phyloP scores from a whole-genome alignment of 768 basidiomycete genomes.

The Myochromella boudieri region DNA sequence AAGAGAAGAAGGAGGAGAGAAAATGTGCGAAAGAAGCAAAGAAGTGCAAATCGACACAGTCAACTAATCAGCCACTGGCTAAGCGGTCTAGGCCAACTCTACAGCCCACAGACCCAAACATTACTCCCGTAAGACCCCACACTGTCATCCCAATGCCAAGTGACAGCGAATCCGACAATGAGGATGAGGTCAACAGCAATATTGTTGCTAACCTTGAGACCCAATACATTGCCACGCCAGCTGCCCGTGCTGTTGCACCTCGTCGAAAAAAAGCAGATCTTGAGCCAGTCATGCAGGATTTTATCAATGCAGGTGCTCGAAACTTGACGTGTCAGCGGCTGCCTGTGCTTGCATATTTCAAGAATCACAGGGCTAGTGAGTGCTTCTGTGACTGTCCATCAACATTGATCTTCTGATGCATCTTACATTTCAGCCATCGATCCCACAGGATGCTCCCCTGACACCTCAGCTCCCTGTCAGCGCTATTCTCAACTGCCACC shows the following conservation, averaged over 20 bases:
- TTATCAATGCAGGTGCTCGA: background rate
- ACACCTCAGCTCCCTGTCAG: background rate
- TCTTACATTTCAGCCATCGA: background rate
- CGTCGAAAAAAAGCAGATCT: background rate
- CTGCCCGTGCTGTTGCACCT: background rate
- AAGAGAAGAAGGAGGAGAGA: background rate
- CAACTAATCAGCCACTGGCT: too few species aligned
- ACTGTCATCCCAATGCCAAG: too few species aligned
- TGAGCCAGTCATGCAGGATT: background rate
- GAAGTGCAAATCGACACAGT: background rate
- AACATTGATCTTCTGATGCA: slow-evolving; percentile 1
- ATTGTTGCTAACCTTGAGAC: background rate
- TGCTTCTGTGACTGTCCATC: background rate
- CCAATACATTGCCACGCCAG: background rate
- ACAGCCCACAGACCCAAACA: too few species aligned
- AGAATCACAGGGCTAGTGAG: slow-evolving; percentile 1
- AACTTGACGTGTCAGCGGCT: background rate
- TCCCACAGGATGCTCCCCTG: background rate
- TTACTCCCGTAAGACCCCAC: too few species aligned
- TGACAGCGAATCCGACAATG: too few species aligned
- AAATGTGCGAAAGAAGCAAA: background rate
- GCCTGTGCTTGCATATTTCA: slow-evolving; percentile 2
- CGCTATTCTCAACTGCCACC: background rate
- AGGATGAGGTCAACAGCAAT: background rate
- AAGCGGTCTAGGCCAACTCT: too few species aligned